Conservation (phyloP, 805 yeast genomes). For the Danielia oregonensis region DNA sequence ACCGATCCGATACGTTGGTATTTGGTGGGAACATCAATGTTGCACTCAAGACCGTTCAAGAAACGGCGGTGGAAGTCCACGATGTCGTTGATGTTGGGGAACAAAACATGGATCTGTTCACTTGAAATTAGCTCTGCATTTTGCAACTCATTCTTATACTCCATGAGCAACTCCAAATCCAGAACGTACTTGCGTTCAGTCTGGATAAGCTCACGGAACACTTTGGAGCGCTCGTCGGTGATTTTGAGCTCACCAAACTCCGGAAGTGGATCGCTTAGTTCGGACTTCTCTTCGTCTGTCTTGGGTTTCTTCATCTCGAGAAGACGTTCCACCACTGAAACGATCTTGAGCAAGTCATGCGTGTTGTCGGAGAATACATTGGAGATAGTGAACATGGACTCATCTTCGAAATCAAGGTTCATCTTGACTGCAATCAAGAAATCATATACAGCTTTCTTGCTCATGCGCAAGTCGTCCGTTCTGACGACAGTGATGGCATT, state of each 20-base stretch:
- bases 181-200: conserved; percentile 92
- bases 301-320: conserved; percentile 18
- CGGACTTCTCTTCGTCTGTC: conserved; percentile 19
- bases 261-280: conserved; percentile 1
- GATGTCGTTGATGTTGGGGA: conserved; percentile 80
- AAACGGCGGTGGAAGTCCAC: conserved; percentile 92
- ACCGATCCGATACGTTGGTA: conserved; percentile 86
- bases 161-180: conserved; percentile 73
- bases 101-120: conserved; percentile 75
- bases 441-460: conserved; percentile 87
- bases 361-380: conserved; percentile 84
- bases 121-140: conserved; percentile 65
- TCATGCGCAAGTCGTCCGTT: conserved; percentile 76
- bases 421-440: conserved; percentile 83
- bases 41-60: conserved; percentile 83
- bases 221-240: conserved; percentile 65
- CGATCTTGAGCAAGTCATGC: conserved; percentile 68
- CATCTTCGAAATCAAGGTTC: conserved; percentile 70
- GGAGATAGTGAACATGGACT: conserved; percentile 82
- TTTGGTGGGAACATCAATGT: conserved; percentile 66
- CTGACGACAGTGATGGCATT: conserved; percentile 58
- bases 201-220: conserved; percentile 77
- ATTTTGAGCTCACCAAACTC: conserved; percentile 23
- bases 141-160: conserved; percentile 65
- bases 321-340: conserved; percentile 66